These are phyloP conservation scores for Diversispora eburnea DNA, from an alignment of 192 early-diverging fungal genomes.

Conservation along the genomic window DNA sequence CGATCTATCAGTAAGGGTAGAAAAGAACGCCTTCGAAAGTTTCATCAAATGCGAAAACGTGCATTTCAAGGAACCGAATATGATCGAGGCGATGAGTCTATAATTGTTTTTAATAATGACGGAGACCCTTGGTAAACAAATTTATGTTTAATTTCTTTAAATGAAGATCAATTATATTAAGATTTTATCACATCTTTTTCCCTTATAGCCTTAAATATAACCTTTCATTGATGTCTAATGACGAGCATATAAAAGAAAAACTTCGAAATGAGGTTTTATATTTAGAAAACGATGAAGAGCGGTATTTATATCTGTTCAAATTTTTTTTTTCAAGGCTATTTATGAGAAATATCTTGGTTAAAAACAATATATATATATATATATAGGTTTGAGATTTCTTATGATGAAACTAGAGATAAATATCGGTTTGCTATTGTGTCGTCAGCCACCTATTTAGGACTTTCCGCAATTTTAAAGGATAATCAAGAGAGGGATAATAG, in stretches of 20 bases:
- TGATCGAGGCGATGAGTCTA: slow-evolving; percentile 34
- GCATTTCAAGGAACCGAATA: slow-evolving; percentile 36
- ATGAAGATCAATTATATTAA: background rate
- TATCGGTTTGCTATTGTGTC: slow-evolving; percentile 45
- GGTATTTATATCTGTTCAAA: slow-evolving; percentile 22
- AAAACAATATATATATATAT: slow-evolving; percentile 3
- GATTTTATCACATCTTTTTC: slow-evolving; percentile 1
- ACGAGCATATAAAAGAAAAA: slow-evolving; percentile 35
- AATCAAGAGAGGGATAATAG: background rate
- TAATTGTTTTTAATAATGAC: slow-evolving; percentile 54
- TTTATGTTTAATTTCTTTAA: background rate
- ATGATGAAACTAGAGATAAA: slow-evolving; percentile 27
- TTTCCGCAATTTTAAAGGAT: background rate
- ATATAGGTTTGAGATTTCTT: slow-evolving; percentile 33
- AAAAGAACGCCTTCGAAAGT: slow-evolving; percentile 37
- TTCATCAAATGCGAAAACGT: slow-evolving; percentile 33
- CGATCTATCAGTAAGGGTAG: slow-evolving; percentile 39
- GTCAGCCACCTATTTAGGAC: slow-evolving; percentile 9
- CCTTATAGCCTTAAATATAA: slow-evolving; percentile 51
- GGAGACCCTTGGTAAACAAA: slow-evolving; percentile 54
- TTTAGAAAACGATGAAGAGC: slow-evolving; percentile 45
- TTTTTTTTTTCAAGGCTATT: too few species aligned
- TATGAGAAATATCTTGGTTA: too few species aligned
- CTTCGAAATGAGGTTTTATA: slow-evolving; percentile 38
- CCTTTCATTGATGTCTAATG: slow-evolving; percentile 46